Base-by-base conservation (phyloP, 148 eudicot species). In the Nepenthes gracilis region DNA sequence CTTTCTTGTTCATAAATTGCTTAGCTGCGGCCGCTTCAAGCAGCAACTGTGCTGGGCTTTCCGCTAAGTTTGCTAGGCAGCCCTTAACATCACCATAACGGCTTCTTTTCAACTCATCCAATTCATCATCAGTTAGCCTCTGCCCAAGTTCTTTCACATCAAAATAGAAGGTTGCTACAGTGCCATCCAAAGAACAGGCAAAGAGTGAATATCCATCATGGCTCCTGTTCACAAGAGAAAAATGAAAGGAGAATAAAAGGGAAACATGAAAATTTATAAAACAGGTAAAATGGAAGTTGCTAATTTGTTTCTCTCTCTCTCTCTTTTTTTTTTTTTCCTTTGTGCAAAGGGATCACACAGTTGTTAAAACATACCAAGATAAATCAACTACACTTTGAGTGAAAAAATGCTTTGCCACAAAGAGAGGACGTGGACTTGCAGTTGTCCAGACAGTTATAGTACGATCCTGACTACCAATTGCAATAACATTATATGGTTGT, bases 391-490 rank as follows among this genome's bases (percentile, higher is more conserved):
- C 97, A 76, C 97, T 86, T 71, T 90, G 91, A 49, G 79, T 57
- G 67, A 90, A 90, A 72, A 90, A 85, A 77, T 90, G 92, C 72
- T 90, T 90, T 13, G 97, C 95, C 65, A 90, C 97, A 73, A 84
- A 87, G 52, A 90, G 87, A 67, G 97, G 97, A 12, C 95, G 92
- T n/a, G 97, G 81, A 61, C 97, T 90, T 57, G 97, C 90, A 43
- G 95, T 90, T 1, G 97, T 90, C 97, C 95, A 86, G 51, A 90
- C 97, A 58, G 95, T 90, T 71, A 90, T 90, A 6, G 97, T 84
- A 65, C 97, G 97, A 62, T 90, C 97, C 72, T 90, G 95, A 69
- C 97, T 90, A 56, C 97, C 95, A 53, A 90, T 90, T 36, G 94
- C 97, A 71, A 89, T 89, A 60, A 90, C 75, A 67, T 90, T 90